Evolutionary conservation across 208 protist genomes (phyloP), one percentile per base, ranked within the genome.

Genomic region (Entamoeba moshkovskii): DNA sequence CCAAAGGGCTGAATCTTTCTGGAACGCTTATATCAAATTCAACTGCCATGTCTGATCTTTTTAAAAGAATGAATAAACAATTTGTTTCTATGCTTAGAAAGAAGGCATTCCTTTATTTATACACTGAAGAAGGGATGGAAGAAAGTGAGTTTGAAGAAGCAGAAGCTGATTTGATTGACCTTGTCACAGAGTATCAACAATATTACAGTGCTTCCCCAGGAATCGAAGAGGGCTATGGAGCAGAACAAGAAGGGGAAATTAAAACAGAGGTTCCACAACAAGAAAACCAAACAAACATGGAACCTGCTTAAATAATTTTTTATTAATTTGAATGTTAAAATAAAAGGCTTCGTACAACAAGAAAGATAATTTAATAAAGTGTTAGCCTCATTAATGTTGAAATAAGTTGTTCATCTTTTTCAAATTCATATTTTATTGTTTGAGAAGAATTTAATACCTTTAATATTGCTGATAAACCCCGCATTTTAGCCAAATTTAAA

Each of bases 91-190:
- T 99, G 98, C 99, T 99, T 97, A 96, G 97, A 94, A 96, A 98
- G 94, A 99, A 99, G 96, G 98, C 99, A 94, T 99, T 99, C 97
- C 96, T 99, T 47, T 98, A 99, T 97, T 99, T 98, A 98, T 99
- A 99, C 97, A 99, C 98, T 91, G 97, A 97, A 85, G 98, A 99
- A 96, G 97, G 97, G 94, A 98, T 98, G 98, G 97, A 98, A 94
- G 97, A 98, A 94, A 97, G 97, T 97, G 97, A 98, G 95, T 98
- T 98, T 96, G 98, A 96, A 47, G 98, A 98, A 96, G 98, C 97
- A 92, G 97, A 98, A 95, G 96, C 95, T 66, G 98, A 99, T 97
- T 97, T 98, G 97, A 98, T 97, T 95, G 98, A 98, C 95, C 96
- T 98, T 15, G 97, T 98, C 16, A 97, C 96, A 66, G 98, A 98